phyloP scores from a whole-genome alignment of 2,329 filamentous ascomycete species.

The Claviceps fusiformis region DNA sequence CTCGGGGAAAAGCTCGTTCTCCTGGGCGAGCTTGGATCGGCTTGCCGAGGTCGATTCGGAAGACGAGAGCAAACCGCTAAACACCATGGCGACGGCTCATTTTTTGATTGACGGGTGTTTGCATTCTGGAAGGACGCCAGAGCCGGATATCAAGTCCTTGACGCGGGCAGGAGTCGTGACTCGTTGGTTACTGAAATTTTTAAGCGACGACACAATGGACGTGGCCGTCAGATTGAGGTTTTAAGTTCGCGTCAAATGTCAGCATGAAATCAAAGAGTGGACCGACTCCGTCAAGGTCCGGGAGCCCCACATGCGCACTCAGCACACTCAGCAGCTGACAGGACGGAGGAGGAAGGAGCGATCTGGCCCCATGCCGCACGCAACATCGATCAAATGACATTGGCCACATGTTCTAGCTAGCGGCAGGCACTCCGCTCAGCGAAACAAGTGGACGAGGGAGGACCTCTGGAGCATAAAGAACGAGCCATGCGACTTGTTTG shows the following conservation, averaged over 20 bases:
- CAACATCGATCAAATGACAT: no score
- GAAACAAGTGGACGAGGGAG: no score
- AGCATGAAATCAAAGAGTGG: not conserved
- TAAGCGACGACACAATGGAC: not conserved
- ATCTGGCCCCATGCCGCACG: no score
- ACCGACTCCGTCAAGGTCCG: not conserved
- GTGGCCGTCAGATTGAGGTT: not conserved
- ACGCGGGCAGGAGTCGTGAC: not conserved
- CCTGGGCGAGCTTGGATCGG: constrained; percentile 18
- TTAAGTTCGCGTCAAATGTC: not conserved
- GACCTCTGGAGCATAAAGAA: no score
- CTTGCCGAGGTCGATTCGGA: constrained; percentile 23
- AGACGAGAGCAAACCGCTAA: constrained; percentile 33
- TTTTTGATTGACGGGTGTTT: constrained; percentile 9
- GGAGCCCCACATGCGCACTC: no score
- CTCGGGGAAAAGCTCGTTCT: constrained; percentile 19
- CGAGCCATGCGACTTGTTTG: no score
- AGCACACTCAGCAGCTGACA: no score
- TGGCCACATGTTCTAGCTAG: no score
- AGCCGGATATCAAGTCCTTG: not conserved
- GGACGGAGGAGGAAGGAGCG: no score
- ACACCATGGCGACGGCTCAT: constrained; percentile 33
- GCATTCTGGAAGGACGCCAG: not conserved
- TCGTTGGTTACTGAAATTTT: not conserved
- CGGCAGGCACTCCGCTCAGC: no score